Evolutionary conservation across 305 asterid species (phyloP), one percentile per base, ranked within the genome.

Genomic region (Fraxinus latifolia): DNA sequence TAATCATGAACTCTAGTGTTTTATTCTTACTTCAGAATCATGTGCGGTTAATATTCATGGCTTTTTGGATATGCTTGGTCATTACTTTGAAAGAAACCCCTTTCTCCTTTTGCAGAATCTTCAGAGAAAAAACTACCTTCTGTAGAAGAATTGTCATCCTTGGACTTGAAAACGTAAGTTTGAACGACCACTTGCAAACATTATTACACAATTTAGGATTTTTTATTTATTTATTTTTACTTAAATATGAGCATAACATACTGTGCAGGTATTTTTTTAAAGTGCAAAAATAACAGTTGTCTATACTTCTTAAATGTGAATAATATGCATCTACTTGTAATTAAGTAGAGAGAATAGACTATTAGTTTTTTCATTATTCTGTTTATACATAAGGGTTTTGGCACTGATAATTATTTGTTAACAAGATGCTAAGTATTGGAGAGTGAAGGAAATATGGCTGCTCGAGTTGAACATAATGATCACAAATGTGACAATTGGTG

Each of bases 161-260:
- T 89, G 85, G 90, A 84, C 81, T 76, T 86, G 81, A 95, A 93
- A 89, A 88, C 99, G 99, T 95, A 86, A 93, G 99, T 93, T 84
- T 39, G 31, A 79, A 67, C 31, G 34, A 70, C 83, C 42, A 23
- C 19, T 86, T 75, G 32, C 58, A 25, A 39, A 85, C 55, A 65
- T 47, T 36, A 25, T n/a, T 76, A 77, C 50, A 67, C 36, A 37
- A 42, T 8, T 5, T 9, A 17, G 11, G 39, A 55, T 17, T 58
- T 58, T 4, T 53, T 55, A 2, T 19, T 55, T 55, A 31, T 17
- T 58, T 65, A 0, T 21, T 21, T 8, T 23, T 23, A 67, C 74
- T 23, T 67, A 67, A 67, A 8, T 67, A 27, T 27, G 36, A 25
- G 36, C 19, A 34, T 31, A 82, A 58, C 77, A 50, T 74, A 81